Base-by-base conservation (phyloP, 495 filamentous ascomycete genomes). In the Lophium mytilinum region DNA sequence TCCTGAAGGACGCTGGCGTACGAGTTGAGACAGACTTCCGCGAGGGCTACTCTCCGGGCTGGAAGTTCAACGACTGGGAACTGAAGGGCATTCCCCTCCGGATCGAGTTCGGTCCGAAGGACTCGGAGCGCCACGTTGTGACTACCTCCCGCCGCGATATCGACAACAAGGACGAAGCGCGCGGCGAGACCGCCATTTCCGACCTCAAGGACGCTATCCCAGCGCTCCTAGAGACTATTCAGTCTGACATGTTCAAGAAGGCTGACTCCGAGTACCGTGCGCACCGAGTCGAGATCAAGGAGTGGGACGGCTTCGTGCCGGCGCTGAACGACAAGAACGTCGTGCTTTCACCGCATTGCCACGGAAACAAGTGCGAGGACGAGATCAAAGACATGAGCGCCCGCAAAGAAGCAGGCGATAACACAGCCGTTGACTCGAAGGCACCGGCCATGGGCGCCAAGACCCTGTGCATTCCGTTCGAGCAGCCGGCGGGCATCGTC, bases 31-130 rank as follows among this genome's bases (percentile, higher is more conserved):
- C 82, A 55, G 93, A 98, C 70, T 74, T 78, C 59, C 83, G 93
- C 41, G 89, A 95, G 8, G 84, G 82, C 55, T 90, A 95, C 76
- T 91, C 88, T 55, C 90, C 93, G 12, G 92, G 88, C 59, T 96
- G 84, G 81, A 97, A 98, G 72, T 96, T 97, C 79, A 93, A 93
- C 76, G 88, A 97, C 73, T 95, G 87, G 87, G 94, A 98, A 72
- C 76, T 95, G 56, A 90, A 89, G 72, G 93, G 93, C 69, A 84
- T 96, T 12, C 93, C 94, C 14, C 75, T 98, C 34, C 89, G 94
- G 37, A 77, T 98, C 48, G 93, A 97, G 71, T 93, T 94, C 68
- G 94, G 94, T 37, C 93, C 93, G 48, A 93, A 93, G 71, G 93
- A 97, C 69, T 83, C 84, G 2, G 87, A 84, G 41, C 88, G 89